Conservation (phyloP, 768 basidiomycete species). For the Neoboletus subvelutipes region DNA sequence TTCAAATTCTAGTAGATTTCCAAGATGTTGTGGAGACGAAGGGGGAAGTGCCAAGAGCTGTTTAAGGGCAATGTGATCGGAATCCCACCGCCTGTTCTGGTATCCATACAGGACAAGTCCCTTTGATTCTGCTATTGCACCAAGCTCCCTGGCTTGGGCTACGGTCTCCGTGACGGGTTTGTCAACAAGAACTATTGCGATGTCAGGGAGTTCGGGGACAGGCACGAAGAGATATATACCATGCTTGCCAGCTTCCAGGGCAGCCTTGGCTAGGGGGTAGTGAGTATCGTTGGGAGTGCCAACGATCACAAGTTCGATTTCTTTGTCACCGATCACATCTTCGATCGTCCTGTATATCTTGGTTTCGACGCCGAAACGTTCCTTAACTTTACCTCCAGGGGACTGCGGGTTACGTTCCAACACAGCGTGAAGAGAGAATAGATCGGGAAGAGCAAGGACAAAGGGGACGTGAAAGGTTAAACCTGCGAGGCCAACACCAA, state of each 20-base stretch:
- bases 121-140: slow-evolving; percentile 55
- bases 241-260: slow-evolving; percentile 69
- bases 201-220: slow-evolving; percentile 1
- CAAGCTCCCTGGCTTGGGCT: slow-evolving; percentile 59
- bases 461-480: slow-evolving; percentile 82
- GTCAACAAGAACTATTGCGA: slow-evolving; percentile 64
- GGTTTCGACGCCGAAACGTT: slow-evolving; percentile 57
- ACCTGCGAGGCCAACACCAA: slow-evolving; percentile 76
- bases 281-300: slow-evolving; percentile 77
- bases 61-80: slow-evolving; percentile 69
- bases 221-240: slow-evolving; percentile 40
- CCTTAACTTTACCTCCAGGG: slow-evolving; percentile 62
- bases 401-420: slow-evolving; percentile 67
- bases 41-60: slow-evolving; percentile 55
- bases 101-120: slow-evolving; percentile 65
- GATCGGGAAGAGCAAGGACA: slow-evolving; percentile 65
- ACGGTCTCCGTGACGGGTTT: slow-evolving; percentile 71
- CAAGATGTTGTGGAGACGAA: slow-evolving; percentile 52
- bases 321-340: slow-evolving; percentile 56
- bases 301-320: slow-evolving; percentile 68
- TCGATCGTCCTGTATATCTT: slow-evolving; percentile 63
- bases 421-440: slow-evolving; percentile 72
- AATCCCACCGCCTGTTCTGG: slow-evolving; percentile 78
- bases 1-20: slow-evolving; percentile 68
- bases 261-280: slow-evolving; percentile 62